Percentiles rank a stretch among this genome's conserved stretches.
These are phyloP conservation scores for Arthrobotrys megalospora DNA, from an alignment of 2,329 filamentous ascomycete species.

Conservation along the genomic window DNA sequence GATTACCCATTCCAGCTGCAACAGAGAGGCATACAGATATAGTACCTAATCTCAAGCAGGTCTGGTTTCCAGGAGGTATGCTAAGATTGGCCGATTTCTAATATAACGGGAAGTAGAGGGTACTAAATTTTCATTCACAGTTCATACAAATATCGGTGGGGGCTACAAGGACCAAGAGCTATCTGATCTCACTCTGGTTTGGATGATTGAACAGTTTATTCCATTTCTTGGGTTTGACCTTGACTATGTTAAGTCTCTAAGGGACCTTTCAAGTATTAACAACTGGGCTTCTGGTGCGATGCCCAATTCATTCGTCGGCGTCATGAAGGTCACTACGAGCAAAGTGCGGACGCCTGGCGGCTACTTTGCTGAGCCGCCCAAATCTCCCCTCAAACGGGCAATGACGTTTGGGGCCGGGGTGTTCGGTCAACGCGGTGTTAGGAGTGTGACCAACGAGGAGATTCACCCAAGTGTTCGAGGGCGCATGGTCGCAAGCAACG, in stretches of 20 bases:
- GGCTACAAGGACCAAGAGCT: constrained; percentile 70
- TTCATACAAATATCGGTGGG: constrained; percentile 70
- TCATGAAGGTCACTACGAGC: constrained; percentile 56
- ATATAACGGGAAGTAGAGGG: neutral
- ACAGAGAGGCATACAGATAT: constrained; percentile 45
- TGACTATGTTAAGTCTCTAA: constrained; percentile 65
- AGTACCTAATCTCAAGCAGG: constrained; percentile 54
- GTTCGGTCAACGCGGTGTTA: constrained; percentile 39
- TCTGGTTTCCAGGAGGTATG: constrained; percentile 72
- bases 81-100: constrained; percentile 67
- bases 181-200: constrained; percentile 70
- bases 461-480: constrained; percentile 57
- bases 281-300: constrained; percentile 67
- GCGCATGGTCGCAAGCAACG: constrained; percentile 55
- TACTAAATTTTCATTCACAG: constrained; percentile 65
- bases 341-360: constrained; percentile 54
- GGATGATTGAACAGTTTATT: constrained; percentile 70
- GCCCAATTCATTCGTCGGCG: constrained; percentile 64
- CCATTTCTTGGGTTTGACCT: constrained; percentile 67
- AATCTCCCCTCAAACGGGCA: constrained; percentile 48
- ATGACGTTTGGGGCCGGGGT: constrained; percentile 54
- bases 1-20: constrained; percentile 63
- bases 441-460: constrained; percentile 50
- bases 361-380: constrained; percentile 49
- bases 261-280: constrained; percentile 38